A percentile compares a stretch with the other conserved stretches of the same genome.
These are phyloP conservation scores for Casuarina glauca DNA, from an alignment of 306 rosid genomes.

Conservation along the genomic window DNA sequence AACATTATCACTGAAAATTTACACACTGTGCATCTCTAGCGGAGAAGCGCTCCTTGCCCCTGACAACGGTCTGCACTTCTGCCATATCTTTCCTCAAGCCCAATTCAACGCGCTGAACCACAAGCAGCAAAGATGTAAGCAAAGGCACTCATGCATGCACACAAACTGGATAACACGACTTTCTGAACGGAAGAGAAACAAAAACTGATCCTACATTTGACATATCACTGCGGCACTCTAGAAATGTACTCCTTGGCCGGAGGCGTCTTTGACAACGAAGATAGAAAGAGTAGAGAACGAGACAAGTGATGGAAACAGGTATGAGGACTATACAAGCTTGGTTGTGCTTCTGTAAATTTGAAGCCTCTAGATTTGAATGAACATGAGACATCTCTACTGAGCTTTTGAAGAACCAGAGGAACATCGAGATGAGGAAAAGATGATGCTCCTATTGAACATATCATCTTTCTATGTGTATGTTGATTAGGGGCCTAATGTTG, in stretches of 20 bases:
- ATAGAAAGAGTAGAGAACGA: neutral
- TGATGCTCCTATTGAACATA: too few relatives aligned
- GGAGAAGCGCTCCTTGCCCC: constrained; percentile 66
- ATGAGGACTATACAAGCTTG: neutral
- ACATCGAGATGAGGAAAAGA: neutral
- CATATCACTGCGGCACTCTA: neutral
- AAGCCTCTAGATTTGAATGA: neutral
- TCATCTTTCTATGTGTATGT: too few relatives aligned
- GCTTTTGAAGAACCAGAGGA: neutral
- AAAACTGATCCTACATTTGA: neutral
- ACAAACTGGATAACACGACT: too few relatives aligned
- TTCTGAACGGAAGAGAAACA: neutral
- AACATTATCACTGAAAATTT: neutral
- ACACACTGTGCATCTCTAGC: constrained; percentile 78
- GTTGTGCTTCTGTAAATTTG: neutral
- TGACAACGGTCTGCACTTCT: constrained; percentile 71
- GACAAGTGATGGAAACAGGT: neutral
- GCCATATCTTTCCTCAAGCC: constrained; percentile 75
- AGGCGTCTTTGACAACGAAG: neutral
- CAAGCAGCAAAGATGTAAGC: neutral
- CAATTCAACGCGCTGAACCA: constrained; percentile 13
- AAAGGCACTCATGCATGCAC: neutral
- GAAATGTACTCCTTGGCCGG: neutral
- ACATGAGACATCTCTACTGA: neutral
- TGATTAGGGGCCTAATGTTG: too few relatives aligned